Evolutionary conservation across 441 rosid species (phyloP), one percentile per base, ranked within the genome.

Genomic region (Raphanus hybrid): DNA sequence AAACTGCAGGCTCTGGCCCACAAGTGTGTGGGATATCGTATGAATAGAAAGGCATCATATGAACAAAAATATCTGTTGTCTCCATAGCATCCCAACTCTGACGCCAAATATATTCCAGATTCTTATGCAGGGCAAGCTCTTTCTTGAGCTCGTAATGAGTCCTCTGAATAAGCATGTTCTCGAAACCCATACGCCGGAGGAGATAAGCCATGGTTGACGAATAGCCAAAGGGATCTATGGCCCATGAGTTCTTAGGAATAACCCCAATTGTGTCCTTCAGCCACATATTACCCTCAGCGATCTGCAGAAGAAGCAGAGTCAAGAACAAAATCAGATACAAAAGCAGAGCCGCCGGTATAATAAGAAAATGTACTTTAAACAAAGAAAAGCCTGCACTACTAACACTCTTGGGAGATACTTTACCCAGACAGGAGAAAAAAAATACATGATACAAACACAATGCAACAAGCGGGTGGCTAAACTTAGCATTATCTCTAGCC

Each of bases 11-110:
- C 78, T 96, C 99, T 54, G 99, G 99, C 3, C 98, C 99, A 82
- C 99, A 96, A 26, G 99, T 96, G 83, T 96, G 98, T 20, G 99
- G 98, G 77, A 93, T 79, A 75, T 96, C 99, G 69, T 96, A 96
- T 16, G 98, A 96, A 82, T 93, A 96, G 77, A 96, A 93, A 20
- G 99, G 98, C 99, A 92, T 96, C 98, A 93, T 93, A 83, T 96
- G 99, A 50, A 89, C 92, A 84, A 96, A 93, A 15, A 93, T 93
- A 80, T 96, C 99, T 18, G 99, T 92, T 20, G 93, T 86, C 82
- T 96, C 99, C 69, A 88, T 90, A 12, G 85, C 82, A 85, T 96
- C 98, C 98, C 99, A 96, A 76, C 93, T 89, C 74, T 96, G 99
- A 76, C 98, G 98, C 98, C 99, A 96, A 55, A 89, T 35, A 9